Percentiles rank a stretch among this genome's conserved stretches.
Evolutionary conservation across 495 filamentous ascomycete species (phyloP).

Genomic region (Aspergillus sclerotiicarbonarius): DNA sequence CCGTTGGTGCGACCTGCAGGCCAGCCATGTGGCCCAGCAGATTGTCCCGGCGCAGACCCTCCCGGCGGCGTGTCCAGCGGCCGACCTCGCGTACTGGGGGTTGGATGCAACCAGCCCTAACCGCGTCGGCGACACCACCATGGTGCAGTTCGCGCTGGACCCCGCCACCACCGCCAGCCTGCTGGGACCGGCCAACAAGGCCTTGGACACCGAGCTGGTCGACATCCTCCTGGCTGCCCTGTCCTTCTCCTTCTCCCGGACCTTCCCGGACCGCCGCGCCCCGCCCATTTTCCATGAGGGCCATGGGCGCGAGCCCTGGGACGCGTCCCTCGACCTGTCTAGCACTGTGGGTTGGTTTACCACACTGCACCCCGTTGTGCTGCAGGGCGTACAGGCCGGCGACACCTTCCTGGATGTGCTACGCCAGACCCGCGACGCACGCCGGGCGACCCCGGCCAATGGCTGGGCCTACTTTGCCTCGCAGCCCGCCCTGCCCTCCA

Average conservation of each 20-base stretch:
- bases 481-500: neutral
- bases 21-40: conserved; percentile 23
- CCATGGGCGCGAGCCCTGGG: conserved; percentile 45
- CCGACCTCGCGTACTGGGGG: conserved; percentile 34
- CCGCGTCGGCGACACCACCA: conserved; percentile 29
- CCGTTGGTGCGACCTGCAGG: conserved; percentile 44
- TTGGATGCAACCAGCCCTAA: neutral
- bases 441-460: conserved; percentile 29
- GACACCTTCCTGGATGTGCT: conserved; percentile 11
- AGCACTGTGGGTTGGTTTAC: conserved; percentile 54
- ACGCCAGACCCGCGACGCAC: conserved; percentile 13
- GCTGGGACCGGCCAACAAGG: conserved; percentile 32
- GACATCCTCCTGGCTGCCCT: conserved; percentile 43
- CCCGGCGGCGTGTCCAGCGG: conserved; percentile 10
- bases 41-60: conserved; percentile 26
- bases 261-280: conserved; percentile 39
- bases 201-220: conserved; percentile 37
- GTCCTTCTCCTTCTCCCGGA: conserved; percentile 34
- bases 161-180: conserved; percentile 36
- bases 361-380: conserved; percentile 37
- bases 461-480: conserved; percentile 37
- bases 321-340: conserved; percentile 39
- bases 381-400: neutral
- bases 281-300: conserved; percentile 46
- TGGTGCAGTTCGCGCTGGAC: conserved; percentile 25